Conservation (phyloP, 2,329 filamentous ascomycete species). For the Talaromyces sp. region DNA sequence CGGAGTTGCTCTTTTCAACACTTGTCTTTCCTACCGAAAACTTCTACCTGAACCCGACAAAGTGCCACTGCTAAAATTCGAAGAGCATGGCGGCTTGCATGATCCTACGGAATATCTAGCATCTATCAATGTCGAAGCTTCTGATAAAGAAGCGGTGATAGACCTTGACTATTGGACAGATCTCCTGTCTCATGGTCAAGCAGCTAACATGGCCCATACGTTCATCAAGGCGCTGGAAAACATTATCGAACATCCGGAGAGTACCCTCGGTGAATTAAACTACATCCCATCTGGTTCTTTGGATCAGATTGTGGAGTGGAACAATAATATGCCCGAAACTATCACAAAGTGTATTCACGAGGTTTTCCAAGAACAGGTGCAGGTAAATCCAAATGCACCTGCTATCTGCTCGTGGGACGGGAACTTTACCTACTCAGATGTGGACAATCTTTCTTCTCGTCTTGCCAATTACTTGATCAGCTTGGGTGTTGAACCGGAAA, state of each 20-base stretch:
- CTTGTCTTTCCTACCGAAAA: slow-evolving; percentile 45
- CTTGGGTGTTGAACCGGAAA: slow-evolving; percentile 26
- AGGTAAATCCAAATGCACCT: slow-evolving; percentile 17
- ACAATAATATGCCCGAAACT: slow-evolving; percentile 5
- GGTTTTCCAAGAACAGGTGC: slow-evolving; percentile 8
- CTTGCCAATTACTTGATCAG: slow-evolving; percentile 27
- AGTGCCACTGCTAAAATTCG: slow-evolving; percentile 30
- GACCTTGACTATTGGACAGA: slow-evolving; percentile 41
- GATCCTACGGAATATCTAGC: slow-evolving; percentile 48
- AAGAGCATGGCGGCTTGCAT: slow-evolving; percentile 36
- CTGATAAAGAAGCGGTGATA: slow-evolving; percentile 34
- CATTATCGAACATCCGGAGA: slow-evolving; percentile 28
- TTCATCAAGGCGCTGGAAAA: slow-evolving; percentile 34
- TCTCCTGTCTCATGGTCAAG: slow-evolving; percentile 34
- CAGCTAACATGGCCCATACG: slow-evolving; percentile 32
- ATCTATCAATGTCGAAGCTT: slow-evolving; percentile 46
- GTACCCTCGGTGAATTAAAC: slow-evolving; percentile 2
- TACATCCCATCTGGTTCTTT: slow-evolving; percentile 1
- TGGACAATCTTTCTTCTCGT: slow-evolving; percentile 28
- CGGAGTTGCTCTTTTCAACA: slow-evolving; percentile 42
- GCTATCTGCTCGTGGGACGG: slow-evolving; percentile 32
- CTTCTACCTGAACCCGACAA: slow-evolving; percentile 28
- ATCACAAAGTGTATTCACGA: slow-evolving; percentile 15
- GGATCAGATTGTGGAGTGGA: slow-evolving; percentile 11
- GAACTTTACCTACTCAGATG: slow-evolving; percentile 28